Percentiles rank a stretch among this genome's conserved stretches.
Evolutionary conservation across 768 basidiomycete genomes (phyloP).

Genomic region (Daedalea quercina): DNA sequence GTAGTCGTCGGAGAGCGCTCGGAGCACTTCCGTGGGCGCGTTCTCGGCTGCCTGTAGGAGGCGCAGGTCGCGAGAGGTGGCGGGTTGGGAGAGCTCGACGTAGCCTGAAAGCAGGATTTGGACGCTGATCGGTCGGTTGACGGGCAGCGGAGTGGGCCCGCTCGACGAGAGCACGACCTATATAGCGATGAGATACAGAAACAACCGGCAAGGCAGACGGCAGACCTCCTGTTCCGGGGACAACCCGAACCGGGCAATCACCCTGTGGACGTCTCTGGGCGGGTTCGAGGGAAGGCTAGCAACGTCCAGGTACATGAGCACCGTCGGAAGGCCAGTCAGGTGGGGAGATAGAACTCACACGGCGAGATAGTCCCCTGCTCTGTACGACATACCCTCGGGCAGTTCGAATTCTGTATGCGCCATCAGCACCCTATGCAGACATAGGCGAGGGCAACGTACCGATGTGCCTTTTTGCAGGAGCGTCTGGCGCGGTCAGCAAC

Average conservation of each 20-base stretch:
- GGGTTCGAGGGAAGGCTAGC: constrained; percentile 36
- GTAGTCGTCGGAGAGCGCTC: constrained; percentile 26
- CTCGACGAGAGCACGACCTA: constrained; percentile 32
- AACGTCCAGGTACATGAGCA: neutral
- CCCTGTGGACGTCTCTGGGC: constrained; percentile 30
- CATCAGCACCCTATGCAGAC: neutral
- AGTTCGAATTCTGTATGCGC: constrained; percentile 30
- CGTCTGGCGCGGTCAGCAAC: constrained; percentile 31
- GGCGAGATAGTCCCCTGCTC: constrained; percentile 42
- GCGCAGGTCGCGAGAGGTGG: constrained; percentile 35
- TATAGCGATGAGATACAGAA: neutral
- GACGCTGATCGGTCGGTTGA: constrained; percentile 30
- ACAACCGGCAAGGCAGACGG: neutral
- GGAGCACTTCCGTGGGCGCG: constrained; percentile 19
- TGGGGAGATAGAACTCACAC: constrained; percentile 31
- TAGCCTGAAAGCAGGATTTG: constrained; percentile 35
- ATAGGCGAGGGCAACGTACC: constrained; percentile 18
- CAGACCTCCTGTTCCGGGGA: constrained; percentile 33
- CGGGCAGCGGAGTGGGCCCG: constrained; percentile 34
- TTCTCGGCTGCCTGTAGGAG: constrained; percentile 22
- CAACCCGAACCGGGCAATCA: constrained; percentile 29
- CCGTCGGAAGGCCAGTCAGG: neutral
- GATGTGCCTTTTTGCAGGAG: constrained; percentile 35
- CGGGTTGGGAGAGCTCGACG: constrained; percentile 42
- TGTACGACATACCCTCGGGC: constrained; percentile 31